Evolutionary conservation across 139 green algal genomes (phyloP).

Genomic region (Edaphochlamys debaryana): DNA sequence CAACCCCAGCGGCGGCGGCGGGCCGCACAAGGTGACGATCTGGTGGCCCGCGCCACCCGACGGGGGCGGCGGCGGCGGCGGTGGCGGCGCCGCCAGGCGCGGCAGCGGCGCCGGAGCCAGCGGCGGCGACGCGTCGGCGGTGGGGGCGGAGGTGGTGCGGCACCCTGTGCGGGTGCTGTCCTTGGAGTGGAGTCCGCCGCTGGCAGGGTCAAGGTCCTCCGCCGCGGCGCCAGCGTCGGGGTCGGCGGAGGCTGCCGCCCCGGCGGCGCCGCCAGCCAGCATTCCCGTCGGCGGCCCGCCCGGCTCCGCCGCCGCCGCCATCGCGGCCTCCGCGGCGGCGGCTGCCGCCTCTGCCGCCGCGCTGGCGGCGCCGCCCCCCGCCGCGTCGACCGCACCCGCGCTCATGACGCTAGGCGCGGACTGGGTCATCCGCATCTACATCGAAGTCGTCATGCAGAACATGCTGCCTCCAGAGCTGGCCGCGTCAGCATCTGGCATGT

Average conservation of each 20-base stretch:
- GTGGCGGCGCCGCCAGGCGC: neutral
- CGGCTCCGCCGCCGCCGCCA: too few relatives aligned
- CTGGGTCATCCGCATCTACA: conserved; percentile 70
- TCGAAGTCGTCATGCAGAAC: conserved; percentile 67
- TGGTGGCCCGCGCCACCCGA: conserved; percentile 60
- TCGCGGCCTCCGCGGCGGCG: neutral
- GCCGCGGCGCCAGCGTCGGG: too few relatives aligned
- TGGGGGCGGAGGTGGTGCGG: conserved; percentile 58
- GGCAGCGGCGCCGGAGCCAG: neutral
- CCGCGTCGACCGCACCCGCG: conserved; percentile 53
- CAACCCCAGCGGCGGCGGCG: conserved; percentile 8
- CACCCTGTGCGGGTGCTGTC: conserved; percentile 54
- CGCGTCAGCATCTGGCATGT: neutral
- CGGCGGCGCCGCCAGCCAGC: neutral
- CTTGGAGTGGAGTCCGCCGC: conserved; percentile 62
- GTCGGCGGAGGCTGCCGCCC: too few relatives aligned
- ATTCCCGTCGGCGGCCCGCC: too few relatives aligned
- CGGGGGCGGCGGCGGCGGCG: neutral
- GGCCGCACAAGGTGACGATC: conserved; percentile 56
- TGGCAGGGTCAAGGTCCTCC: conserved; percentile 8
- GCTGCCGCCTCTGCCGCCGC: neutral
- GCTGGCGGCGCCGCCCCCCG: conserved; percentile 7
- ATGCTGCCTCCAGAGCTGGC: conserved; percentile 36
- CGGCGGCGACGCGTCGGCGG: neutral
- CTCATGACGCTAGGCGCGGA: conserved; percentile 70